Evolutionary conservation across 139 green algal genomes (phyloP), one percentile per base, ranked within the genome.

Genomic region (Chlorella sp.): DNA sequence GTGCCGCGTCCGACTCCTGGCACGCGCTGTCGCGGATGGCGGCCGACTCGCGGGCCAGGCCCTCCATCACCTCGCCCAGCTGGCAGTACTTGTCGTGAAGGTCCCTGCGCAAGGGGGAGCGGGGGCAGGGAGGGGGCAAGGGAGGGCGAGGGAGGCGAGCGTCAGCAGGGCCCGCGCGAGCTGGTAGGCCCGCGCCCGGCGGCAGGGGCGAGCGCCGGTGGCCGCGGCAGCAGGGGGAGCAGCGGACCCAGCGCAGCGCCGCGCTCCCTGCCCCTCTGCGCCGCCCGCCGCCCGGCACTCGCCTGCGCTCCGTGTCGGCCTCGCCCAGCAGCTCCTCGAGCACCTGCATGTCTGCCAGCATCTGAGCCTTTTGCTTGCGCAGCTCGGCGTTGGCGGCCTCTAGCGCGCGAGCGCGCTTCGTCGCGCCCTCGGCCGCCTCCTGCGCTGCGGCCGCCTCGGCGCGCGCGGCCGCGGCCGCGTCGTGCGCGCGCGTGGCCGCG

Each of bases 51-150:
- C 63, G 50, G 27, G 64, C 46, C 60, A 78, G 60, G 5, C n/a
- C 72, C 61, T 78, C 72, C 72, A 78, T 68, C 36, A 35, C 33
- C 35, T 78, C 72, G 3, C 72, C 72, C 36, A 78, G 46, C 31
- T 27, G 25, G n/a, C 71, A 59, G 42, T 77, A 77, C 60, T 77
- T 77, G 58, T 70, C 72, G 33, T 77, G 72, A 31, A 77, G 60
- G 46, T 71, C 72, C 60, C 72, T 78, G 45, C 29, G 3, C 14
- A 12, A 40, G 9, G 56, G 27, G 3, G 2, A 11, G 11, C 29
- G 11, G 3, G 56, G 23, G 8, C 14, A 29, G 14, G 8, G 23
- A 21, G 23, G 19, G 8, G 6, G 8, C 7, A 63, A 40, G 56
- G 3, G 9, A 27, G 27, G 35, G 31, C 19, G 31, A 45, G 36